Conservation (phyloP, 495 filamentous ascomycete species). For the Penicillium paradoxum region DNA sequence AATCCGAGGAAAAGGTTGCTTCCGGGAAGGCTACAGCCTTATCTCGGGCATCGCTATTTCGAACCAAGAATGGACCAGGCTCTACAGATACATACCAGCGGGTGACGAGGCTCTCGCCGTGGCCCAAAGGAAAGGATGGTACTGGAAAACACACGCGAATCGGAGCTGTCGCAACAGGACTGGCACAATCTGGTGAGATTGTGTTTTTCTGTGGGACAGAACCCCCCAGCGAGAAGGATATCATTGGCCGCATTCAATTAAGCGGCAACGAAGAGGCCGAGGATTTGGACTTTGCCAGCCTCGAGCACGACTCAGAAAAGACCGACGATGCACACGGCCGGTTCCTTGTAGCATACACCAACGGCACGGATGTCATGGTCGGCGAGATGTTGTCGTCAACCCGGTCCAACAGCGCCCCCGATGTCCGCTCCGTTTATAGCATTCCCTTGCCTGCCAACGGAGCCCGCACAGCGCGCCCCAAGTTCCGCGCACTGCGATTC, state of each 20-base stretch:
- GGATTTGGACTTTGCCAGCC: conserved; percentile 71
- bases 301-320: conserved; percentile 25
- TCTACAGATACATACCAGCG: conserved; percentile 71
- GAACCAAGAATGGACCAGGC: conserved; percentile 38
- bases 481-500: conserved; percentile 68
- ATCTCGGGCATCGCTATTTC: conserved; percentile 60
- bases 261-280: conserved; percentile 62
- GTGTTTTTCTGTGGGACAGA: conserved; percentile 68
- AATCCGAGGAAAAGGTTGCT: conserved; percentile 17
- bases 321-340: conserved; percentile 35
- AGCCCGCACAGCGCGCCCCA: conserved; percentile 33
- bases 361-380: conserved; percentile 64
- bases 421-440: conserved; percentile 56
- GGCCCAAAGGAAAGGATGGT: conserved; percentile 36
- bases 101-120: conserved; percentile 65
- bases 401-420: conserved; percentile 43
- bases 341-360: conserved; percentile 75
- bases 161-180: conserved; percentile 68
- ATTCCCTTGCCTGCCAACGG: conserved; percentile 53
- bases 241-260: conserved; percentile 62
- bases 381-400: conserved; percentile 33
- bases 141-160: conserved; percentile 42
- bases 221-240: conserved; percentile 50
- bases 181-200: conserved; percentile 69
- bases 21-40: conserved; percentile 48